Conservation (phyloP, 108 stramenopile species). For the Cyclostephanos invisitatus region DNA sequence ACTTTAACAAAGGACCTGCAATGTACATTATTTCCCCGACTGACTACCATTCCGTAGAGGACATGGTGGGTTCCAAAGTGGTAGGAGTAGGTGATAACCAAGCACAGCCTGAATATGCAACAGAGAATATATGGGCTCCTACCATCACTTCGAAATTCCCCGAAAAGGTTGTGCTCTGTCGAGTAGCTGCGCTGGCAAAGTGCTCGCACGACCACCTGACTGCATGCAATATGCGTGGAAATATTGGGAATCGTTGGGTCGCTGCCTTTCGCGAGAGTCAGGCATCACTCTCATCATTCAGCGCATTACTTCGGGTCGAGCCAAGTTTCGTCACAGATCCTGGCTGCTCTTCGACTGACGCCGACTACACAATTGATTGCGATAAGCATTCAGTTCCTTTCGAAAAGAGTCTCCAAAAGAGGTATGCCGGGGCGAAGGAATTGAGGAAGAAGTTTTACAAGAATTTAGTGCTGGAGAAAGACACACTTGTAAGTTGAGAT, state of each 20-base stretch:
- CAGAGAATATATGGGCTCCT: slow-evolving; percentile 53
- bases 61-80: slow-evolving; percentile 46
- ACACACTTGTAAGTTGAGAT: slow-evolving; percentile 42
- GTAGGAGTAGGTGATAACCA: slow-evolving; percentile 36
- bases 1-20: slow-evolving; percentile 56
- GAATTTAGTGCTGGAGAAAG: slow-evolving; percentile 54
- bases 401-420: slow-evolving; percentile 57
- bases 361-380: slow-evolving; percentile 21
- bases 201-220: slow-evolving; percentile 67
- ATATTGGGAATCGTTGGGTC: slow-evolving; percentile 48
- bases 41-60: slow-evolving; percentile 54
- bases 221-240: slow-evolving; percentile 40
- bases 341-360: slow-evolving; percentile 70
- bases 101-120: not conserved
- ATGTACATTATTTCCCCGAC: slow-evolving; percentile 86
- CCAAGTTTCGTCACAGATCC: slow-evolving; percentile 57
- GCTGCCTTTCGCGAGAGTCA: slow-evolving; percentile 74
- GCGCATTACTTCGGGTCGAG: slow-evolving; percentile 74
- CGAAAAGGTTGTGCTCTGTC: slow-evolving; percentile 69
- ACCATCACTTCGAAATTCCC: slow-evolving; percentile 55
- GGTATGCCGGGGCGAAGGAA: slow-evolving; percentile 62
- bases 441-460: slow-evolving; percentile 71
- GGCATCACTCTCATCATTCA: slow-evolving; percentile 71
- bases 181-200: slow-evolving; percentile 68
- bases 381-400: slow-evolving; percentile 42